Conservation (phyloP, 2,329 filamentous ascomycete genomes). For the Ascochyta koolunga region DNA sequence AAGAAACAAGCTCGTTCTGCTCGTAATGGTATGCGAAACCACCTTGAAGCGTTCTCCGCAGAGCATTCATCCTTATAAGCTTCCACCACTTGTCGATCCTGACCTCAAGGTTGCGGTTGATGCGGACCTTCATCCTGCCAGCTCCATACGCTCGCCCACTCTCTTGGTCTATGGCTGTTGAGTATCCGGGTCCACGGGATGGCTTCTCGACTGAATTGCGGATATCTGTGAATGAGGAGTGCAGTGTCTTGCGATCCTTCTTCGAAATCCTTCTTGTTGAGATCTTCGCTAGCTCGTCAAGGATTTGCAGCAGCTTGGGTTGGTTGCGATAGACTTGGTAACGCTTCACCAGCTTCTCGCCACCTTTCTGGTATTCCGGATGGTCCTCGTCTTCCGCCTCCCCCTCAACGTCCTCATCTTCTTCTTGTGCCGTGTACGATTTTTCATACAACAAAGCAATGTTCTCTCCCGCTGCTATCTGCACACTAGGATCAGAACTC, state of each 20-base stretch:
- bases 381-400: constrained; percentile 58
- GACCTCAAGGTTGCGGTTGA: constrained; percentile 65
- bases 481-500: constrained; percentile 72
- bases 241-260: constrained; percentile 69
- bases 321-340: constrained; percentile 72
- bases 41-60: constrained; percentile 64
- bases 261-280: constrained; percentile 69
- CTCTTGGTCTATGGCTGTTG: constrained; percentile 66
- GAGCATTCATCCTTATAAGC: constrained; percentile 65
- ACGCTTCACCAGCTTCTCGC: constrained; percentile 60
- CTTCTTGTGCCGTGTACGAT: constrained; percentile 63
- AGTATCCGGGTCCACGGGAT: constrained; percentile 69
- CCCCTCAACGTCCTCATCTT: constrained; percentile 58
- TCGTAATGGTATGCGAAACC: constrained; percentile 47
- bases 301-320: constrained; percentile 63
- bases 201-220: constrained; percentile 70
- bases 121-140: constrained; percentile 64
- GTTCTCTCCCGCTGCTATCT: constrained; percentile 77
- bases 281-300: constrained; percentile 65
- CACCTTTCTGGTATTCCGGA: constrained; percentile 36
- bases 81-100: constrained; percentile 78
- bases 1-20: constrained; percentile 45
- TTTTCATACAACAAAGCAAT: constrained; percentile 86
- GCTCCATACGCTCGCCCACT: constrained; percentile 64
- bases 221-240: constrained; percentile 70